A percentile compares a stretch with the other conserved stretches of the same genome.
Conservation (phyloP, 106 monocot genomes). For the Dioscorea zingiberensis region DNA sequence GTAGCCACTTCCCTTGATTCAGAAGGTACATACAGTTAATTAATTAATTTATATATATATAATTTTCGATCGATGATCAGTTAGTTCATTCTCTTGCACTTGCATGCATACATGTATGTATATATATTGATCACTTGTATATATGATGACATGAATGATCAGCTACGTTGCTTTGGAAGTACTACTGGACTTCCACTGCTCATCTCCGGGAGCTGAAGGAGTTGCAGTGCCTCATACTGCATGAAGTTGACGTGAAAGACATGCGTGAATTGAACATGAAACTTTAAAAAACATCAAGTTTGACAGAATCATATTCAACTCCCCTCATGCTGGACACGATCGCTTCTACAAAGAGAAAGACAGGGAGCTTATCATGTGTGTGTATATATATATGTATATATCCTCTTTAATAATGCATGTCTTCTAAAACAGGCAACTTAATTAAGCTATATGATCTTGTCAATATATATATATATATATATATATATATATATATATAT, state of each 20-base stretch:
- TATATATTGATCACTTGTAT: no score
- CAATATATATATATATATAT: no score
- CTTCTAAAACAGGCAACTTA: neutral
- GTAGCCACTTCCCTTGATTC: conserved; percentile 3
- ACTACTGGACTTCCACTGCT: conserved; percentile 4
- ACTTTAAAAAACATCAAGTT: neutral
- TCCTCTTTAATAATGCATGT: no score
- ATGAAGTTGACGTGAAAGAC: conserved; percentile 8
- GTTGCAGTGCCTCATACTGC: neutral
- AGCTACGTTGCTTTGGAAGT: neutral
- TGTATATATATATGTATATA: no score
- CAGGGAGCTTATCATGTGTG: conserved; percentile 4
- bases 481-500: no score
- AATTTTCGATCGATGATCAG: no score
- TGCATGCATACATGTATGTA: no score
- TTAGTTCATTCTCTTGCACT: no score
- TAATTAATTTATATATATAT: neutral
- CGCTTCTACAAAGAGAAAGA: neutral
- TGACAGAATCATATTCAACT: conserved; percentile 17
- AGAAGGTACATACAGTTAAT: neutral
- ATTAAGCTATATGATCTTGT: no score
- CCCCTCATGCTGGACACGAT: conserved; percentile 17
- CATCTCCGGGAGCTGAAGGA: conserved; percentile 4
- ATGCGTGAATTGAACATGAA: conserved; percentile 8
- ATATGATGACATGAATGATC: no score